A percentile compares a stretch with the other conserved stretches of the same genome.
phyloP scores from a whole-genome alignment of 176 grass and related monocot species.

The Guadua angustifolia region DNA sequence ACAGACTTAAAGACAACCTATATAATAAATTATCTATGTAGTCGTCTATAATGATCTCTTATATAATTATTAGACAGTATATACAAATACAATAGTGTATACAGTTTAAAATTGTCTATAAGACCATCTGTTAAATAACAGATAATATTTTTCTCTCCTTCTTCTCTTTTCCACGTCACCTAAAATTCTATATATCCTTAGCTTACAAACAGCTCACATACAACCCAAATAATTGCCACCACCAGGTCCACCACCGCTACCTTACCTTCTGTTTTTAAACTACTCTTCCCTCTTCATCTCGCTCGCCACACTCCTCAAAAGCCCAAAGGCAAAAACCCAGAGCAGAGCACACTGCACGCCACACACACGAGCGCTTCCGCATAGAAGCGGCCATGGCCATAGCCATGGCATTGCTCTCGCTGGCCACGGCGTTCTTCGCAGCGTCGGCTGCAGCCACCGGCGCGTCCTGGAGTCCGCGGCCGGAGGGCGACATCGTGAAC shows the following conservation, averaged over 20 bases:
- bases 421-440: slow-evolving; percentile 31
- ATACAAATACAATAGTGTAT: no score
- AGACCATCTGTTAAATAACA: no score
- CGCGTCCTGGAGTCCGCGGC: slow-evolving; percentile 24
- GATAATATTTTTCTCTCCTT: no score
- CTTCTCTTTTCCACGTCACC: no score
- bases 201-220: no score
- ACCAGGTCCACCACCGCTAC: background rate
- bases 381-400: background rate
- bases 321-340: slow-evolving; percentile 2
- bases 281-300: background rate
- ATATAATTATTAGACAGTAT: no score
- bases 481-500: slow-evolving; percentile 58
- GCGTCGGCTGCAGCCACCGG: slow-evolving; percentile 21
- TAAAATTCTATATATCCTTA: no score
- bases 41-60: no score
- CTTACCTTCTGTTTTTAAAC: slow-evolving; percentile 37
- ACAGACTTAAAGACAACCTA: no score
- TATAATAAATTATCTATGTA: no score
- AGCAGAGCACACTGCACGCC: background rate
- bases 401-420: slow-evolving; percentile 31
- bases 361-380: slow-evolving; percentile 4
- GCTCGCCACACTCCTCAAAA: background rate
- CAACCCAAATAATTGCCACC: slow-evolving; percentile 11
- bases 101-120: no score